Base-by-base conservation (phyloP, 352 stramenopile genomes). In the Globisporangium sylvaticum region DNA sequence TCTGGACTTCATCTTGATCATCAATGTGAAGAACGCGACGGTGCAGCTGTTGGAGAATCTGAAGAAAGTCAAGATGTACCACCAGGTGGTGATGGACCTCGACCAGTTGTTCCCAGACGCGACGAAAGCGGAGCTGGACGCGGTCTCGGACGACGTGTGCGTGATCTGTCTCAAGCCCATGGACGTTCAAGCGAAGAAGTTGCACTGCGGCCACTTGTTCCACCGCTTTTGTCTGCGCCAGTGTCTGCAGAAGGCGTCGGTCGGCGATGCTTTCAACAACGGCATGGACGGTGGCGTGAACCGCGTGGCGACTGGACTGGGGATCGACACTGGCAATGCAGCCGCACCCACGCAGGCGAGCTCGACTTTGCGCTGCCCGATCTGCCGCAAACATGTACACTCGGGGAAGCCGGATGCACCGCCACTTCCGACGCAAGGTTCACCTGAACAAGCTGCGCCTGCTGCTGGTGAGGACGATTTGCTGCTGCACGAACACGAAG, bases 11-110 rank as follows among this genome's bases (percentile, higher is more conserved):
- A 90, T 91, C 34, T 64, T 93, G 59, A 89, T 93, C 46, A 61
- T 93, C 22, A 91, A 90, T 34, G 83, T 93, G n/a, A 93, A 93
- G 69, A 91, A 89, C 37, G 83, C 85, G 12, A 91, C 82, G 0
- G 75, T 90, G 22, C 66, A 83, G 24, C 62, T 93, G 9, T 65
- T 91, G 29, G 81, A 90, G 58, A 90, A 91, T 65, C 50, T 81
- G 44, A 88, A 84, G 42, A 77, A 88, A 34, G 80, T 91, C 1
- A 84, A 89, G 39, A 60, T 85, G 25, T 91, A 91, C 63, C 80
- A 91, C 25, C 78, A 84, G 57, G 77, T 91, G 27, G 83, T 89
- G n/a, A 55, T 91, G 24, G 85, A 91, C 27, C 68, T 93, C 25
- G 85, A 93, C 52, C 68, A 79, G 7, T 46, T 84, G 22, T 93